Base-by-base conservation (phyloP, 306 rosid species). In the Betula pendula region DNA sequence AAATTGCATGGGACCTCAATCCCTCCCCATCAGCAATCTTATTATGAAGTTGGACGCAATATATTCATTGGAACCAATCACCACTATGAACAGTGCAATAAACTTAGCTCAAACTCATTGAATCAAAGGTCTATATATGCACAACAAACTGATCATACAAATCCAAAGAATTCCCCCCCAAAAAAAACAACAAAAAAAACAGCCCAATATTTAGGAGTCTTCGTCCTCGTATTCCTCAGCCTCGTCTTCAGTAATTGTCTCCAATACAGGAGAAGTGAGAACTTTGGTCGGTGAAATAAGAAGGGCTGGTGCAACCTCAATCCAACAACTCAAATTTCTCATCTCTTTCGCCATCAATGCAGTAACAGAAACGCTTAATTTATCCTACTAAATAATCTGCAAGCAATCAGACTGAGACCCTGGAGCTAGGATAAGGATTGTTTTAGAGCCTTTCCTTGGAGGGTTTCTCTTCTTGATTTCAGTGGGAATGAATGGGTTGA, bases 221-320 rank as follows among this genome's bases (percentile, higher is more conserved):
- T 82, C 29, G 2, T 50, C n/a, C n/a, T n/a, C 81, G 38, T 51
- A 12, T 51, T 81, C 76, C 43, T 68, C 81, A 10, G n/a, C 69
- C 66, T 82, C 89, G 52, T 91, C 97, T 81, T 91, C 94, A 0
- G 38, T 27, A 58, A 88, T 91, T 51, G 97, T 84, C 80, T 86
- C 97, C 63, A 89, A 72, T 1, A 44, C 22, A 47, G 97, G 91
- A 67, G 81, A 66, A 65, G 52, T 76, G 20, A 90, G 85, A 53
- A 77, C 77, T 79, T 77, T 89, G 12, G 15, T 62, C 25, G 52
- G 79, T 11, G 72, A 69, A 71, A 89, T 85, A 72, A 91, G 31
- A 49, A 79, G 74, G 47, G 87, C 73, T 11, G 92, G 97, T n/a
- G 81, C 88, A 47, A 74, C 82, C 81, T 89, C 94, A 56, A 79